Evolutionary conservation across 148 eudicot genomes (phyloP), one percentile per base, ranked within the genome.

Genomic region (Rheum nobile): DNA sequence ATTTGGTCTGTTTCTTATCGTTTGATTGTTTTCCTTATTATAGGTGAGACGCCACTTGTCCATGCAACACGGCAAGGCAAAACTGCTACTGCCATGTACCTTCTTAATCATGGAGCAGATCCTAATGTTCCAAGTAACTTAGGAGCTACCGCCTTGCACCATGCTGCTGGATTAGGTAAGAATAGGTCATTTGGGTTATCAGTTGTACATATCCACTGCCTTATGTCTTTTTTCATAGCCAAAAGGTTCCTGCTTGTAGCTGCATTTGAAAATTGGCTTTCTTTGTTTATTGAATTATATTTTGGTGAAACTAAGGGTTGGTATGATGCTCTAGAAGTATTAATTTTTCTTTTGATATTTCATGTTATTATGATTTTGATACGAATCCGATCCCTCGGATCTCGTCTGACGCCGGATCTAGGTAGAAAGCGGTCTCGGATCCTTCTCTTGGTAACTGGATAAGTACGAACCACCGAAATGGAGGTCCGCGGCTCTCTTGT

Each of bases 61-160:
- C 99, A 95, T 82, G 94, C 99, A 80, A 94, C 97, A 54, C 81
- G 99, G 77, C 96, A 87, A 86, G 97, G 99, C 26, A 96, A 95
- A 70, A 83, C 78, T 72, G 55, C 80, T 44, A 87, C 91, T 39
- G 94, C 85, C 75, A 87, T 83, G 73, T 95, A 86, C 82, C 97
- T 95, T 73, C 72, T 95, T 24, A 88, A 95, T 72, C 79, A 82
- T 79, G 97, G 94, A 78, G 96, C 94, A 17, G 84, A 92, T 80
- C 84, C 92, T 78, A 77, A 90, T 32, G 79, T 87, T 74, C 67
- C 97, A 61, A 95, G 97, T 82, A 91, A 84, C 78, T 75, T 92
- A 70, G 99, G 99, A 74, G 88, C 97, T 73, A 95, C 96, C 73
- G 96, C 99, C 67, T 78, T 92, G 81, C 99, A 95, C 76, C 97